Conservation (phyloP, 1,139 yeast genomes). For the Candida sp. region DNA sequence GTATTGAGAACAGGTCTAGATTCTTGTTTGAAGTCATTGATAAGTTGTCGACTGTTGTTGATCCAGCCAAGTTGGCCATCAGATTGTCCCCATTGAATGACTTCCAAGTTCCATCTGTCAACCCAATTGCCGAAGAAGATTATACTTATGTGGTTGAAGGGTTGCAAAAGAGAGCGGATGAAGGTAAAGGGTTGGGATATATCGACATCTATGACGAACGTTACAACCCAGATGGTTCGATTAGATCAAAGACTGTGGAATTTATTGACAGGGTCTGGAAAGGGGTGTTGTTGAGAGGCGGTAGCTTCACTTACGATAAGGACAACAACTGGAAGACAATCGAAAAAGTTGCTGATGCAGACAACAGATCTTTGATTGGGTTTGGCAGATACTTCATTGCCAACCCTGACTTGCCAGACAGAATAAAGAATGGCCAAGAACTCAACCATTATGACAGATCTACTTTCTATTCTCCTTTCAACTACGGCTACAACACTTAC, state of each 20-base stretch:
- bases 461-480: slow-evolving; percentile 22
- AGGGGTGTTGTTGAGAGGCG: slow-evolving; percentile 52
- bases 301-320: slow-evolving; percentile 37
- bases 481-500: slow-evolving; percentile 31
- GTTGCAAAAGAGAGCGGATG: slow-evolving; percentile 40
- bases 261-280: slow-evolving; percentile 49
- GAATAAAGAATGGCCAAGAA: slow-evolving; percentile 47
- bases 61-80: slow-evolving; percentile 46
- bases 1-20: slow-evolving; percentile 68
- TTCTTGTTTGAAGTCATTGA: slow-evolving; percentile 61
- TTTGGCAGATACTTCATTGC: slow-evolving; percentile 53
- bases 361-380: slow-evolving; percentile 46
- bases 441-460: slow-evolving; percentile 34
- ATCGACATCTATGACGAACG: slow-evolving; percentile 55
- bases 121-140: slow-evolving; percentile 33
- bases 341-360: slow-evolving; percentile 25
- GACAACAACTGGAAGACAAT: slow-evolving; percentile 20
- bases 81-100: slow-evolving; percentile 64
- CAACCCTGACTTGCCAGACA: slow-evolving; percentile 55
- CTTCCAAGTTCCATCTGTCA: slow-evolving; percentile 40
- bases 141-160: slow-evolving; percentile 38
- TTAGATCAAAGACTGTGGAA: slow-evolving; percentile 17
- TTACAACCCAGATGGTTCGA: slow-evolving; percentile 13
- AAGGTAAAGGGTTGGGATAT: slow-evolving; percentile 50
- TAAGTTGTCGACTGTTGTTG: slow-evolving; percentile 46